Evolutionary conservation across 2,329 filamentous ascomycete genomes (phyloP), one percentile per base, ranked within the genome.

Genomic region (Botrytis byssoidea): DNA sequence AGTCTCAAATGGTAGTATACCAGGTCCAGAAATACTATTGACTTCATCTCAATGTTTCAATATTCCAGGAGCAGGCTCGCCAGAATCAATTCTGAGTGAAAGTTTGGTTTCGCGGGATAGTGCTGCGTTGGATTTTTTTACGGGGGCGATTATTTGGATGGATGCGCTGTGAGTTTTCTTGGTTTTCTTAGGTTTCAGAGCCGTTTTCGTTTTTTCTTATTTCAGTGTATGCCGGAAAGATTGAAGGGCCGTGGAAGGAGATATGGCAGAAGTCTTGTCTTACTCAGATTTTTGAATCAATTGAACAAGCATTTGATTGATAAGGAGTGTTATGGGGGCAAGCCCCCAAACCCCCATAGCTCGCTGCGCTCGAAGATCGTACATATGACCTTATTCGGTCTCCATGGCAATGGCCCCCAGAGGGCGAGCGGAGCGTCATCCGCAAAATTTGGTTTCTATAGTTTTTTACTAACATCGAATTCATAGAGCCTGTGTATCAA

Each of bases 401-500:
- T 57, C 51, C 51, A 57, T 57, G n/a, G n/a, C 51, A 57, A 57
- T 57, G 51, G 14, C 51, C n/a, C 51, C n/a, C n/a, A 14, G 14
- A 57, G 51, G n/a, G 51, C 51, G n/a, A 57, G 51, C 51, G 51
- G 51, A 57, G 51, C 51, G 51, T 57, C 14, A 57, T 57, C 18
- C 6, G 7, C n/a, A 57, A 57, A 32, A 8, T 0, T 18, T 18
- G 3, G 7, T 57, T 4, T 4, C 7, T 4, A 25, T 10, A 25
- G 0, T 6, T 37, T 8, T 32, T 32, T 37, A 22, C 66, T 55
- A 14, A 63, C 61, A 25, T 42, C 55, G 7, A 66, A 40, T 3
- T 74, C 14, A 67, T 64, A 74, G 60, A 86, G 83, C 86, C 25
- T 84, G 85, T 74, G 85, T 86, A 32, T 71, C 84, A 0, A 82